These are phyloP conservation scores for Babesia bovis DNA, from an alignment of 169 alveolate genomes.

Conservation along the genomic window DNA sequence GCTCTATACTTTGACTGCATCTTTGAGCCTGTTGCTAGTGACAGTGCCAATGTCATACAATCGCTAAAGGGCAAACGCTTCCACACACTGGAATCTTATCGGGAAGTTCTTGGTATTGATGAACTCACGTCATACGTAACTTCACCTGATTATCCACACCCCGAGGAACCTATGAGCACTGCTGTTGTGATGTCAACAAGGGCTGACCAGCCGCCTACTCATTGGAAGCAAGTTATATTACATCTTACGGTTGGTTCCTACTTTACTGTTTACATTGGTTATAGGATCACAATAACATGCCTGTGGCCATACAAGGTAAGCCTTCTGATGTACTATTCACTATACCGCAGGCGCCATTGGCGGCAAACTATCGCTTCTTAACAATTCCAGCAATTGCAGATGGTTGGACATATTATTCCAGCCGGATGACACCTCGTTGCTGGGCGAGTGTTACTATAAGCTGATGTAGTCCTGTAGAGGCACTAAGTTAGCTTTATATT, in stretches of 20 bases:
- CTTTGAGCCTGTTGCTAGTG: conserved; percentile 29
- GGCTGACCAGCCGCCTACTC: conserved; percentile 71
- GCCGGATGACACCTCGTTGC: conserved; percentile 3
- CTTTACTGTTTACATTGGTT: neutral
- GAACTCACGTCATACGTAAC: conserved; percentile 45
- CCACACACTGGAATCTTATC: conserved; percentile 17
- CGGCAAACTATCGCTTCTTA: conserved; percentile 12
- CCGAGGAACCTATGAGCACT: conserved; percentile 24
- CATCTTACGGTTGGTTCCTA: conserved; percentile 51
- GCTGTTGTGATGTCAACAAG: conserved; percentile 68
- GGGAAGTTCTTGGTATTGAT: conserved; percentile 12
- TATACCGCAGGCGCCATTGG: neutral
- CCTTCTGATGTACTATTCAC: neutral
- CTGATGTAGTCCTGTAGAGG: neutral
- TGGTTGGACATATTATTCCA: conserved; percentile 35
- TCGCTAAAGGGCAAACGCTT: conserved; percentile 4
- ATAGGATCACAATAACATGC: conserved; percentile 22
- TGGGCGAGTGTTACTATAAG: conserved; percentile 30
- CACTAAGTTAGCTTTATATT: too few relatives aligned
- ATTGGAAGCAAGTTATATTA: conserved; percentile 78
- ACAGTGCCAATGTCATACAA: conserved; percentile 5
- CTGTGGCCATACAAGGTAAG: conserved; percentile 13
- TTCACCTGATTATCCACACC: conserved; percentile 24
- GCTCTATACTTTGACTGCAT: conserved; percentile 69
- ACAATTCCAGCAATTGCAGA: conserved; percentile 5